Evolutionary conservation across 768 basidiomycete species (phyloP), one percentile per base, ranked within the genome.

Genomic region (Harrya chromipes): DNA sequence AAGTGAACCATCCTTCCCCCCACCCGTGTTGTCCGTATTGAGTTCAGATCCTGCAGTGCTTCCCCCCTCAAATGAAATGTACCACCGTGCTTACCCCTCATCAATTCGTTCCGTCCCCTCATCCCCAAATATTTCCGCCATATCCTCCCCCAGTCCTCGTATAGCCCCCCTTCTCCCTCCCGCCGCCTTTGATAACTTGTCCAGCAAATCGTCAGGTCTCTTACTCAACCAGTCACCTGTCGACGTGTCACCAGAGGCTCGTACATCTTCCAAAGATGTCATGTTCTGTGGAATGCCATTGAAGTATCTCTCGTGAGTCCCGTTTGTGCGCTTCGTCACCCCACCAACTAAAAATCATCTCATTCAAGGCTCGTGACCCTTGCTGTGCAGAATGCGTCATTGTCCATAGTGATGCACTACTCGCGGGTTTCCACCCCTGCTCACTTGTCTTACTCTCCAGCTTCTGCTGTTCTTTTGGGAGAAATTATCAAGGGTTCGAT

Each of bases 361-460:
- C 40, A 19, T 33, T 19, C 50, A 59, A 88, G 87, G 13, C 76
- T 91, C 50, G 81, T 93, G 55, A 90, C 89, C 16, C 81, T 94
- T 43, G 92, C 92, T 5, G 85, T 95, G 3, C 95, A 99, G 74
- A 98, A 98, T 71, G 92, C 92, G 26, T 84, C 90, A 10, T 75
- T 99, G 42, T 94, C 94, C 46, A 93, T 99, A 63, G 90, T 98
- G 56, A 95, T 99, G 90, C 94, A 97, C 74, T 91, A 97, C 70
- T 97, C 97, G n/a, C 83, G 97, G 52, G 86, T 93, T 50, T 88
- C 90, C 3, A 88, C 81, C 0, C 82, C 91, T 8, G 73, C 87
- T 2, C 74, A 85, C 36, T 77, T 87, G 27, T 74, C 90, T 2
- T 99, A 99, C 70, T 97, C 91, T 1, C 92, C 97, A 1, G 94